Evolutionary conservation across 306 rosid species (phyloP), one percentile per base, ranked within the genome.

Genomic region (Crataegus laevigata): DNA sequence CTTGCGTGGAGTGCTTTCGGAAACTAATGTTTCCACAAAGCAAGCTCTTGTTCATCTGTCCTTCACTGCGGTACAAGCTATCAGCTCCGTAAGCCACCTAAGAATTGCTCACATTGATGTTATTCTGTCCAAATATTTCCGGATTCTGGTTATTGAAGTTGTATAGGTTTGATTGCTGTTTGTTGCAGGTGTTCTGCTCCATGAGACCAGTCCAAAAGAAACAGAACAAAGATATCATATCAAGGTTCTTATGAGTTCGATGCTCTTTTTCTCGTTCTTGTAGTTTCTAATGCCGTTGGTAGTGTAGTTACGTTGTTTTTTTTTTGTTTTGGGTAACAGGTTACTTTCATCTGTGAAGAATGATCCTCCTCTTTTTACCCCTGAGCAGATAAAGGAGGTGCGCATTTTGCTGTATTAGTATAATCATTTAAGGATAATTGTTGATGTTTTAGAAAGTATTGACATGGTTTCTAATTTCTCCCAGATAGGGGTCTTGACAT

Each of bases 371-470:
- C 73, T 87, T 66, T 84, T 90, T 77, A 78, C 92, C 57, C 68
- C 84, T 2, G 87, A 85, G 75, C 90, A 78, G 72, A 84, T 88
- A 62, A 86, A 86, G 80, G 86, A 93, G 98, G 99, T 96, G 84
- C 74, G 60, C 51, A 74, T 81, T 68, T 71, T 9, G 26, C 11
- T 55, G 26, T 11, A 64, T 50, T 74, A 19, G 62, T 10, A 70
- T 45, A 43, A 24, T 78, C 69, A 19, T 38, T 69, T 45, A 70
- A 60, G 45, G 28, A 78, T 47, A 68, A 22, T 72, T 70, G 73
- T 73, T 75, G 69, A 67, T 79, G 60, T 50, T 72, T 67, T 75
- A 19, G 55, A 75, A 81, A 77, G 59, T 81, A 82, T 67, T 88
- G 78, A 73, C 67, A 42, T 22, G 50, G 68, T 80, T 74, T 19